Evolutionary conservation across 2,329 filamentous ascomycete species (phyloP), one percentile per base, ranked within the genome.

Genomic region (Cryphonectria nitschkei): DNA sequence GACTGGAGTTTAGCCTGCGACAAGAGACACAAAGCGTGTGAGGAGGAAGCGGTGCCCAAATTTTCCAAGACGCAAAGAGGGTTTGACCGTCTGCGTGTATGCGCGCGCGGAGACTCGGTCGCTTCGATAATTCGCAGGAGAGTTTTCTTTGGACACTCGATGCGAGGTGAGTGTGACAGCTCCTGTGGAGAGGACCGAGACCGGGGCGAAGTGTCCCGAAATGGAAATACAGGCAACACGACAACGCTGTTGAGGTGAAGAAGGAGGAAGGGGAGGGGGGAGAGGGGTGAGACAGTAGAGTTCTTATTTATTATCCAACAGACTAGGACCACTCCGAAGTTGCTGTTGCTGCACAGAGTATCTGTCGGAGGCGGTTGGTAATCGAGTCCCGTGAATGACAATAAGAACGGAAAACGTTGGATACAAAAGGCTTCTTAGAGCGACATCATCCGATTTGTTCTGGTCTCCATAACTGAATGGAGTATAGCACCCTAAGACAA

Each of bases 401-500:
- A n/a, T 3, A 26, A 11, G 22, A 14, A 41, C 32, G 61, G 37
- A 26, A 29, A 26, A 26, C 39, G 37, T 43, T 34, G 61, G 46
- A n/a, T 19, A 50, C 6, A 50, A 26, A 7, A 26, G 37, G 37
- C n/a, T 63, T n/a, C 9, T 26, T n/a, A 46, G 16, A 29, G 34
- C 62, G 9, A 46, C 62, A 29, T 46, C 62, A 65, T 43, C 39
- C 39, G 41, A 19, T 29, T 46, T 14, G 62, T 26, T 29, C 62
- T 46, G 46, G 9, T 39, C 26, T 32, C 41, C 63, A 65, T 52
- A 39, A 13, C 43, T 34, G 5, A 14, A 65, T 34, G 63, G 63
- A 65, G 63, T 41, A 65, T 46, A 65, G 41, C 14, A 65, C 6
- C 39, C n/a, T 39, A 29, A 14, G 61, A 39, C 61, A 64, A 29